phyloP scores from a whole-genome alignment of 805 yeast genomes.

The Teunomyces aglyptinius region DNA sequence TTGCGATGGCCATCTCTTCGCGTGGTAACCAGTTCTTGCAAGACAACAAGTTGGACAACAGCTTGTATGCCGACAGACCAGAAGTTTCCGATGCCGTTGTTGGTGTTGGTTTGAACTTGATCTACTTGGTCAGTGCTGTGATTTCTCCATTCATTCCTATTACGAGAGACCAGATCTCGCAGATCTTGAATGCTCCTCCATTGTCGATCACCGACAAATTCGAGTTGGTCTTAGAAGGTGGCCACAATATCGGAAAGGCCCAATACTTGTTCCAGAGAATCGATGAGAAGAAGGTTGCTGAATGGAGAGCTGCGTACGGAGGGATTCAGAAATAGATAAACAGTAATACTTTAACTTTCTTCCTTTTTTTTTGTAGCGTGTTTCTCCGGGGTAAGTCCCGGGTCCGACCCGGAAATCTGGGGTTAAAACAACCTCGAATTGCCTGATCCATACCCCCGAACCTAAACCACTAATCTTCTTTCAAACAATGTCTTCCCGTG shows the following conservation, averaged over 20 bases:
- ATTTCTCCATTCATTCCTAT: constrained; percentile 91
- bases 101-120: constrained; percentile 84
- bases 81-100: constrained; percentile 87
- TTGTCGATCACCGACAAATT: constrained; percentile 76
- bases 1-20: constrained; percentile 86
- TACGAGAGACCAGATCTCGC: constrained; percentile 63
- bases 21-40: constrained; percentile 95
- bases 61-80: constrained; percentile 71
- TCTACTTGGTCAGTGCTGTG: constrained; percentile 80
- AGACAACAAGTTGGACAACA: constrained; percentile 92
- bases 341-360: not conserved
- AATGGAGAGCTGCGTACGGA: constrained; percentile 84
- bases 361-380: not conserved
- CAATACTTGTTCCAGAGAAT: constrained; percentile 90
- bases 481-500: constrained; percentile 4
- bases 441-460: not conserved
- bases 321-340: constrained; percentile 52
- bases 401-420: not conserved
- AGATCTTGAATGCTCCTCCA: constrained; percentile 80
- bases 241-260: constrained; percentile 88
- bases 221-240: constrained; percentile 63
- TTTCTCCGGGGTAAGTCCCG: constrained; percentile 1
- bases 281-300: constrained; percentile 82
- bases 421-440: not conserved
- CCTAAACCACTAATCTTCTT: not conserved